Evolutionary conservation across 768 basidiomycete species (phyloP), one percentile per base, ranked within the genome.

Genomic region (Boletus rufocinnamomeus): DNA sequence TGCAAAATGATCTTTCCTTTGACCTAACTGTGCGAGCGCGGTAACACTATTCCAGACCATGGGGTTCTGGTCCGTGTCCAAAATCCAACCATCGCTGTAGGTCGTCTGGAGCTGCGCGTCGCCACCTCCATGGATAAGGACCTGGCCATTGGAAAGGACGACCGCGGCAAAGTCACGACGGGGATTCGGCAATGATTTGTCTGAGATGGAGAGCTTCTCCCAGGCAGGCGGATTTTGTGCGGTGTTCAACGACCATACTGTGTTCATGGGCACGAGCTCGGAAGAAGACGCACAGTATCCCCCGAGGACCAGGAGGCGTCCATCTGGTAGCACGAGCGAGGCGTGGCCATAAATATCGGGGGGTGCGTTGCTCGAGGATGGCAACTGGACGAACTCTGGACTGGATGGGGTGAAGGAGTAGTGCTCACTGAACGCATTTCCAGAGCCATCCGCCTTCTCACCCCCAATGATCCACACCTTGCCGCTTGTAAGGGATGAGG

Each of bases 81-180:
- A 80, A 54, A 88, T 78, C 86, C 84, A 89, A 17, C 92, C 94
- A 72, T 88, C 87, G 38, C 70, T 76, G 56, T 79, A 81, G n/a
- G 79, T 81, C 4, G 65, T 77, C 65, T 86, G 80, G 43, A 85
- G 74, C 38, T 57, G 66, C 5, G 79, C 82, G 65, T 90, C 84
- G 30, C 83, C 80, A 7, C 94, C 94, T 6, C 94, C 94, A 23
- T 93, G 89, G 17, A 95, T 84, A 56, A 94, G 72, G 23, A 92
- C 75, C 48, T 80, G 81, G 37, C 80, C 81, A 38, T 78, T 78
- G 23, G 78, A 72, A 34, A 86, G 75, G 10, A 78, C 68, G 2
- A 77, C 80, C 16, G 81, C 78, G 2, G 82, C 86, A 60, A 88
- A 92, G 35, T 80, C 84, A 38, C 87, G 79, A 44, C 89, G 83